A percentile compares a stretch with the other conserved stretches of the same genome.
Conservation (phyloP, 139 green algal species). For the Pseudopediastrum boryanum region DNA sequence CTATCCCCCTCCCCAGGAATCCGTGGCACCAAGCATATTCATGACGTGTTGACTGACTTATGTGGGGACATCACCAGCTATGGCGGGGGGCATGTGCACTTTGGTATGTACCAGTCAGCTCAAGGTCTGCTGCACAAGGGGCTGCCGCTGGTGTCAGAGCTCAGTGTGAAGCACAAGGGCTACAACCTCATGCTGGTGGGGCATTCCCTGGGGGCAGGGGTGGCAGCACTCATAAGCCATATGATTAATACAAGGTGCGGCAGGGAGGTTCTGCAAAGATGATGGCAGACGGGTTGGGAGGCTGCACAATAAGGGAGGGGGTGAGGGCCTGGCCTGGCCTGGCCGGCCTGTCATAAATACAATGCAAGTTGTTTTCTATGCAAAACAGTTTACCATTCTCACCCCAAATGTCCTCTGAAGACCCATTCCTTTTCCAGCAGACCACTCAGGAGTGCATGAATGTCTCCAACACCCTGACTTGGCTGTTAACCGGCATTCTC, state of each 20-base stretch:
- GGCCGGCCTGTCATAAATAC: too few relatives aligned
- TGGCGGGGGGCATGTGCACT: constrained; percentile 28
- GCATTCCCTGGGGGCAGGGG: constrained; percentile 20
- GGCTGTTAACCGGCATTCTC: too few relatives aligned
- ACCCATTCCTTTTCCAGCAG: too few relatives aligned
- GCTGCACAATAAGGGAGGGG: too few relatives aligned
- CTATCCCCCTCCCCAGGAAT: constrained; percentile 16
- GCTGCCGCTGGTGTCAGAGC: neutral
- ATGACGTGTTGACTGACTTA: constrained; percentile 30
- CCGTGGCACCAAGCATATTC: constrained; percentile 23
- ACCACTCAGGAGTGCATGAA: too few relatives aligned
- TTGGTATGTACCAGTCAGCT: constrained; percentile 14
- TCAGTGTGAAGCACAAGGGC: neutral
- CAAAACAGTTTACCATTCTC: too few relatives aligned
- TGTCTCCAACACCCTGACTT: too few relatives aligned
- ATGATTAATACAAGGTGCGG: constrained; percentile 28
- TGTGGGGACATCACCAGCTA: constrained; percentile 16
- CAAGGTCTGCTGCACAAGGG: constrained; percentile 23
- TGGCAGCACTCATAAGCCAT: constrained; percentile 11
- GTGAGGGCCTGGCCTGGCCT: too few relatives aligned
- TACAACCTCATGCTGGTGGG: constrained; percentile 21
- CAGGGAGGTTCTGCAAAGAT: too few relatives aligned
- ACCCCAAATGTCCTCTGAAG: too few relatives aligned
- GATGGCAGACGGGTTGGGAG: too few relatives aligned
- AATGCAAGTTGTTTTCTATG: too few relatives aligned